phyloP scores from a whole-genome alignment of 352 stramenopile species.

The Globisporangium heterothallicum region DNA sequence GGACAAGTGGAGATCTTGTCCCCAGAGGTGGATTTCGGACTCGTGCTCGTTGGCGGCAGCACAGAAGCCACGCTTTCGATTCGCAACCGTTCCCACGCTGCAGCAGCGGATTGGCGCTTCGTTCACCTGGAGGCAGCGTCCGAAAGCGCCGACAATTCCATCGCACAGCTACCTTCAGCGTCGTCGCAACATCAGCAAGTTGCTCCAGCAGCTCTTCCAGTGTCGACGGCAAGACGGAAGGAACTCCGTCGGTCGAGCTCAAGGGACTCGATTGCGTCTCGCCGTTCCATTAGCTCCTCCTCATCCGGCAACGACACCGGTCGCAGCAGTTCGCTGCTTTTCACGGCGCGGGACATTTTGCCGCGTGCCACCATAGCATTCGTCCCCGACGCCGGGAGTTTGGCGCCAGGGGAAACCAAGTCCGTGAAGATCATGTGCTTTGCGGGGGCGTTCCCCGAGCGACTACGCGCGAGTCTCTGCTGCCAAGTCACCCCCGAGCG shows the following conservation, averaged over 20 bases:
- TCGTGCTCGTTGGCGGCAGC: constrained; percentile 55
- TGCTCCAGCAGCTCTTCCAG: no score
- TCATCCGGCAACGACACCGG: constrained; percentile 35
- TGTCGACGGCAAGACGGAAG: background rate
- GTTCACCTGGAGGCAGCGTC: constrained; percentile 30
- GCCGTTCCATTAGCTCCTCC: constrained; percentile 26
- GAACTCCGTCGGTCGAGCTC: constrained; percentile 34
- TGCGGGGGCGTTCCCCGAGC: constrained; percentile 51
- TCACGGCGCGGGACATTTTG: constrained; percentile 35
- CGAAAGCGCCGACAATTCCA: background rate
- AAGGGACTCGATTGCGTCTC: constrained; percentile 49
- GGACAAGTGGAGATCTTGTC: constrained; percentile 41
- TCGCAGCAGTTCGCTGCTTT: constrained; percentile 23
- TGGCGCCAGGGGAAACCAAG: constrained; percentile 34
- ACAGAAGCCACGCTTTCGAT: constrained; percentile 30
- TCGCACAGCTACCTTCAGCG: background rate
- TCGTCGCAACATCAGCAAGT: no score
- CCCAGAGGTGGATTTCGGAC: constrained; percentile 64
- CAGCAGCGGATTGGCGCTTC: constrained; percentile 37
- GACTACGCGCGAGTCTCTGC: constrained; percentile 46
- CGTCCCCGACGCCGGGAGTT: constrained; percentile 30
- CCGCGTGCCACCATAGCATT: constrained; percentile 48
- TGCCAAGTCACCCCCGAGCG: constrained; percentile 31
- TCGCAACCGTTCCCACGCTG: constrained; percentile 22
- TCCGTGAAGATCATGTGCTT: constrained; percentile 40